These are phyloP conservation scores for Miscanthus lutarioriparius DNA, from an alignment of 176 grass and related monocot species.

Conservation along the genomic window DNA sequence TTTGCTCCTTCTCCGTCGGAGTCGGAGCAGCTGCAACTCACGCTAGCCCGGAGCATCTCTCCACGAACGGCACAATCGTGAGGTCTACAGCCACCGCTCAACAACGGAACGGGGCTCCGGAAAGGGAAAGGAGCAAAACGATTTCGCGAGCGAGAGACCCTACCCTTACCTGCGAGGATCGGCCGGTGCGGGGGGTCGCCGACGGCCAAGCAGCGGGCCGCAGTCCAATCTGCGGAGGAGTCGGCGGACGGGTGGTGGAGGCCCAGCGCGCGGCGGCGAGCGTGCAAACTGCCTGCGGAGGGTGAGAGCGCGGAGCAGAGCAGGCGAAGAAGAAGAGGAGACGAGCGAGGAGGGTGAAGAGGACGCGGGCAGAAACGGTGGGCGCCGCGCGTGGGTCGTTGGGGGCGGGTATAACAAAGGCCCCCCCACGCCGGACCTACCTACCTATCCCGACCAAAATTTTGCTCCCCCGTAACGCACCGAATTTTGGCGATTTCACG, in stretches of 20 bases:
- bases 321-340: not conserved
- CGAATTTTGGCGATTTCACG: no score
- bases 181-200: not conserved
- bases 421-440: not conserved
- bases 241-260: not conserved
- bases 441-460: not conserved
- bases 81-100: not conserved
- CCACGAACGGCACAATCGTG: not conserved
- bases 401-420: constrained; percentile 6
- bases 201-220: not conserved
- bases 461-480: not conserved
- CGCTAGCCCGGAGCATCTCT: not conserved
- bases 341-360: not conserved
- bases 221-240: not conserved
- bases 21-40: not conserved
- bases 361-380: constrained; percentile 3
- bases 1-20: not conserved
- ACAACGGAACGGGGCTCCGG: not conserved
- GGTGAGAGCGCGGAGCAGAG: not conserved
- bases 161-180: not conserved
- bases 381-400: not conserved
- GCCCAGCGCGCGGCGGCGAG: not conserved
- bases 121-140: not conserved
- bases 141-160: not conserved
- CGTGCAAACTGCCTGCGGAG: not conserved